A percentile compares a stretch with the other conserved stretches of the same genome.
Conservation (phyloP, 331 rosid genomes). For the Saraca asoca region DNA sequence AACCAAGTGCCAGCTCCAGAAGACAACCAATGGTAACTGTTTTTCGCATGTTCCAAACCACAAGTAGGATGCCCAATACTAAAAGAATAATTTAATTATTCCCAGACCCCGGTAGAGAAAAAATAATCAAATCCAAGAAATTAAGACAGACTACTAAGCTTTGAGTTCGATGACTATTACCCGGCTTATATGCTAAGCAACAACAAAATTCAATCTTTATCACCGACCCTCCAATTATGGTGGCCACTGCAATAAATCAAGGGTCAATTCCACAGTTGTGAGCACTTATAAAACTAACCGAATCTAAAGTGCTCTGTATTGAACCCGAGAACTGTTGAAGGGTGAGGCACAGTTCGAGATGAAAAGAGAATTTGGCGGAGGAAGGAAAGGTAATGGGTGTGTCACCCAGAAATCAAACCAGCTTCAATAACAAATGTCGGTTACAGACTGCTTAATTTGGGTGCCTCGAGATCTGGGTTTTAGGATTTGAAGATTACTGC, state of each 20-base stretch:
- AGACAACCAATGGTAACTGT: conserved; percentile 50
- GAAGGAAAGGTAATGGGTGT: conserved; percentile 46
- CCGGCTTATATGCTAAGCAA: conserved; percentile 50
- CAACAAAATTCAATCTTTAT: conserved; percentile 41
- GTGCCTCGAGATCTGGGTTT: conserved; percentile 64
- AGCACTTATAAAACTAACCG: conserved; percentile 28
- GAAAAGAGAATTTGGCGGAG: conserved; percentile 69
- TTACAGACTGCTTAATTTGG: not conserved
- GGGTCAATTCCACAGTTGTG: conserved; percentile 43
- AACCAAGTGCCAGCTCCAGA: conserved; percentile 46
- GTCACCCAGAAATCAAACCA: conserved; percentile 32
- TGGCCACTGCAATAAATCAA: conserved; percentile 46
- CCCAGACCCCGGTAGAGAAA: conserved; percentile 37
- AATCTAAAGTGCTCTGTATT: conserved; percentile 55
- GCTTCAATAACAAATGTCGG: conserved; percentile 46
- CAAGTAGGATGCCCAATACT: conserved; percentile 41
- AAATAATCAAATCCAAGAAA: conserved; percentile 44
- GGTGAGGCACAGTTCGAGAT: conserved; percentile 22
- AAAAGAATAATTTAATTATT: conserved; percentile 32
- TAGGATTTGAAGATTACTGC: conserved; percentile 20
- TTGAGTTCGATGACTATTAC: conserved; percentile 48
- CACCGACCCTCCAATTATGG: conserved; percentile 72
- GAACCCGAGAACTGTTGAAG: conserved; percentile 30
- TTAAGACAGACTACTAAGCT: conserved; percentile 42
- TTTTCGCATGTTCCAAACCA: conserved; percentile 52